phyloP scores from a whole-genome alignment of 257 asterid genomes.

The Solanum arcanum region DNA sequence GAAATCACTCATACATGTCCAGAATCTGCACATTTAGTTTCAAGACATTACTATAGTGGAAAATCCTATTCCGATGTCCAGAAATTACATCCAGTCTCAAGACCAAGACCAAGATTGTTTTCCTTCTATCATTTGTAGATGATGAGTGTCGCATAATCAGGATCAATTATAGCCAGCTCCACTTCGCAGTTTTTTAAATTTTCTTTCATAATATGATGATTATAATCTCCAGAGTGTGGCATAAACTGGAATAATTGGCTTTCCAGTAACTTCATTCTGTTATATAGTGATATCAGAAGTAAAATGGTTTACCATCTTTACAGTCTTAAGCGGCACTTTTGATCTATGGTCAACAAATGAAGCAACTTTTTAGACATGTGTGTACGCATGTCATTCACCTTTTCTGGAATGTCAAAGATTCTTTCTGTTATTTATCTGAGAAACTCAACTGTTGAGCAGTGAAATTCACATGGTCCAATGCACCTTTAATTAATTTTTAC shows the following conservation, averaged over 20 bases:
- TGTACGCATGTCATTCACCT: background rate
- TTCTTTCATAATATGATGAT: background rate
- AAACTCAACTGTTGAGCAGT: background rate
- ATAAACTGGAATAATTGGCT: background rate
- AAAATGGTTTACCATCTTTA: background rate
- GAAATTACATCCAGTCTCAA: background rate
- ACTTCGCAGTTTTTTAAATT: background rate
- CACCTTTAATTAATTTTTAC: conserved; percentile 1
- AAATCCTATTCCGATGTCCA: background rate
- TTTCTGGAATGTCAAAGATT: background rate
- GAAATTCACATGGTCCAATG: background rate
- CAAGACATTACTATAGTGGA: background rate
- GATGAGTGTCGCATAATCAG: background rate
- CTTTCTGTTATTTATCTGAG: background rate
- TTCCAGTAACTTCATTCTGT: background rate
- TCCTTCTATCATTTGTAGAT: background rate
- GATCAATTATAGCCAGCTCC: background rate
- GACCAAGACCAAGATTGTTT: background rate
- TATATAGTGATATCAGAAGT: background rate
- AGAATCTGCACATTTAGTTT: background rate
- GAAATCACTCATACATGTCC: background rate
- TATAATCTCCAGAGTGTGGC: background rate
- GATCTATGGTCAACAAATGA: background rate
- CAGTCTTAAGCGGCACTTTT: background rate
- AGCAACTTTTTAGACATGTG: background rate